Evolutionary conservation across 352 stramenopile genomes (phyloP).

Genomic region (Phytophthora niederhauseri): DNA sequence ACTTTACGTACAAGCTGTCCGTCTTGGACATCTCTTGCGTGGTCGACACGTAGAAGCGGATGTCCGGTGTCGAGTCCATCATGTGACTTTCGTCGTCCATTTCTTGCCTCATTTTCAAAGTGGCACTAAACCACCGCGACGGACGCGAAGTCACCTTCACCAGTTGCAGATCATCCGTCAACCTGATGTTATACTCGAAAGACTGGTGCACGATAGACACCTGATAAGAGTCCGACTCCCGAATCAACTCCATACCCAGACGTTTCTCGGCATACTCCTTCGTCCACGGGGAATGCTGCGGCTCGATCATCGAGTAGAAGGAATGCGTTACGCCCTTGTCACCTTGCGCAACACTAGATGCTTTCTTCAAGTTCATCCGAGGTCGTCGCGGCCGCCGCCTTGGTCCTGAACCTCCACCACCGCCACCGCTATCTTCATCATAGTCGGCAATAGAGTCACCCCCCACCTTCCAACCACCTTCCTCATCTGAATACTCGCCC

Average conservation of each 20-base stretch:
- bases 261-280: constrained; percentile 45
- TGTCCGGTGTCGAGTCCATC: constrained; percentile 76
- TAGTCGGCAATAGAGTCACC: constrained; percentile 1
- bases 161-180: constrained; percentile 62
- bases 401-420: constrained; percentile 8
- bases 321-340: constrained; percentile 81
- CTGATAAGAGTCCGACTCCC: constrained; percentile 55
- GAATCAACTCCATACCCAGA: constrained; percentile 49
- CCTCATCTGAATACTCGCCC: constrained; percentile 20
- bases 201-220: constrained; percentile 65
- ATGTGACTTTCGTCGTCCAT: constrained; percentile 56
- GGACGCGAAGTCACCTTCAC: constrained; percentile 66
- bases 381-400: constrained; percentile 16
- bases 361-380: constrained; percentile 47
- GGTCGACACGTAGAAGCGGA: constrained; percentile 82
- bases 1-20: constrained; percentile 45
- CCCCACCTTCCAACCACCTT: constrained; percentile 18
- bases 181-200: constrained; percentile 69
- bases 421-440: constrained; percentile 1
- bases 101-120: constrained; percentile 85
- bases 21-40: constrained; percentile 60
- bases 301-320: constrained; percentile 75
- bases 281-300: constrained; percentile 39
- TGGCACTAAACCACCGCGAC: constrained; percentile 77
- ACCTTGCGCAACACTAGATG: constrained; percentile 34